Base-by-base conservation (phyloP, 495 filamentous ascomycete genomes). In the Trichoderma gamsii region DNA sequence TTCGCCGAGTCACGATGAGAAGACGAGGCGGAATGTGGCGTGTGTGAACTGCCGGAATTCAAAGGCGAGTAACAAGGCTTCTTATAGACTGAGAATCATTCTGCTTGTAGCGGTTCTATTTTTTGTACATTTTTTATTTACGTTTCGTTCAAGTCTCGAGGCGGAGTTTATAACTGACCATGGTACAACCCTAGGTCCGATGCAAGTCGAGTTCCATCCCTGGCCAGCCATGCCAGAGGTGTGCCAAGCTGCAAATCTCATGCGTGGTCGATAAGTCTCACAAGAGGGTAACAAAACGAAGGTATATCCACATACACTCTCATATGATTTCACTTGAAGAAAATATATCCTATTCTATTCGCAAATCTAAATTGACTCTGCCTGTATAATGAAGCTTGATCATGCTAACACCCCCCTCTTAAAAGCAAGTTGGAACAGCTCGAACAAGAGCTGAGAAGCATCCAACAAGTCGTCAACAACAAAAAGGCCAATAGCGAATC, bases 231-330 rank as follows among this genome's bases (percentile, higher is more conserved):
- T 82, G 80, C 66, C 74, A 77, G 38, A 74, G 80, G 35, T 82
- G 80, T 65, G 70, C 76, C 68, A 82, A 81, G 70, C 74, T 82
- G 63, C 76, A 78, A 70, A 73, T 79, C 41, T 71, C 75, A 15
- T 82, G 80, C 49, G 72, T 82, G 4, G 79, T 82, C 32, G 79
- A 82, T 49, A 81, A 78, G 68, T 76, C 76, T 69, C 78, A 82
- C 66, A 82, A 81, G 71, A 74, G 80, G 32, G 73, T 79, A 41
- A 79, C 76, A 15, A 73, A 78, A 41, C 72, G 76, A 70, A 81
- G 79, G 78, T 79, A 71, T 4, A 38, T 41, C 1, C 27, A 16
- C 1, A 7, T 56, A 51, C 21, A 5, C 46, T 21, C n/a, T 63
- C 52, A 49, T 63, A 1, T 23, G 4, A 64, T 41, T 29, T 29